A percentile compares a stretch with the other conserved stretches of the same genome.
phyloP scores from a whole-genome alignment of 257 asterid species.

The Solanum tarapatanum region DNA sequence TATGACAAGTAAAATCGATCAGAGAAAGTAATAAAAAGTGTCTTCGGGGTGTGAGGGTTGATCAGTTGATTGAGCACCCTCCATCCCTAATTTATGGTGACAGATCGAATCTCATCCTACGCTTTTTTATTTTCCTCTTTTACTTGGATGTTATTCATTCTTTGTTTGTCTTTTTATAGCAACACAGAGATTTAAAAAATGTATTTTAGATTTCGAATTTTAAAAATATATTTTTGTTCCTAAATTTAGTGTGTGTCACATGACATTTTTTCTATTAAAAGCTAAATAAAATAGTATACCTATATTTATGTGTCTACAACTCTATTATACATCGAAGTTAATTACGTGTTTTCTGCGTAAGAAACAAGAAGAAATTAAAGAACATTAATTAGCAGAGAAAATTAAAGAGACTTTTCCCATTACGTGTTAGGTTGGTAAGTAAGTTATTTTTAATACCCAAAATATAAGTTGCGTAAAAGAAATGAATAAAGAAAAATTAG shows the following conservation, averaged over 20 bases:
- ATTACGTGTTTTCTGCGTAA: background rate
- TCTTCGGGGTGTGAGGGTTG: background rate
- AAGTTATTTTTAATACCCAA: background rate
- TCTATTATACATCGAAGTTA: background rate
- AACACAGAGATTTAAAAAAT: background rate
- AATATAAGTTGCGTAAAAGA: background rate
- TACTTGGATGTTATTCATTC: background rate
- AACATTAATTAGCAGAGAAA: background rate
- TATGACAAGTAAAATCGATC: background rate
- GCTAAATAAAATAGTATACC: background rate
- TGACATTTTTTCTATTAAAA: background rate
- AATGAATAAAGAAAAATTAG: background rate
- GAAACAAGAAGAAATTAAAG: background rate
- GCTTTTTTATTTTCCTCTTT: too few species aligned
- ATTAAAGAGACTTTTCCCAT: background rate
- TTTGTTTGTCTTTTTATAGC: background rate
- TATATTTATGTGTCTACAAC: background rate
- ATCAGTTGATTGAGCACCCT: background rate
- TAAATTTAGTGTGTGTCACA: background rate
- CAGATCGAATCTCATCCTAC: background rate
- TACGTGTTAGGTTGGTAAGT: background rate
- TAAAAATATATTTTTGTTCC: too few species aligned
- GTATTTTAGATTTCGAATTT: background rate
- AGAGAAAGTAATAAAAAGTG: too few species aligned
- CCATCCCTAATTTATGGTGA: background rate